These are phyloP conservation scores for Chlorokybus atmophyticus DNA, from an alignment of 139 green algal species.

Conservation along the genomic window DNA sequence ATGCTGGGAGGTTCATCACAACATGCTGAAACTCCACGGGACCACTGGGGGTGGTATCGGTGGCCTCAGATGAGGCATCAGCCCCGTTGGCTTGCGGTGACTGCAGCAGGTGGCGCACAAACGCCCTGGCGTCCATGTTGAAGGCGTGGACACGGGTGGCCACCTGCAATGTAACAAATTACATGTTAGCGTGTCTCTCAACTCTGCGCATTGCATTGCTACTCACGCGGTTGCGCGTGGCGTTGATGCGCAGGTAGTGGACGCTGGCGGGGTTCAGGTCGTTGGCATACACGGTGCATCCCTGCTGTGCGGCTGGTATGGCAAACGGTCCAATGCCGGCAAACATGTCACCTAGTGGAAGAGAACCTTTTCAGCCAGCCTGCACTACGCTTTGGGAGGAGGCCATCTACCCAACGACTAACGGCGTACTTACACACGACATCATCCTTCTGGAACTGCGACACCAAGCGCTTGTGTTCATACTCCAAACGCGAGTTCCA, in stretches of 20 bases:
- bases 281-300: conserved; percentile 86
- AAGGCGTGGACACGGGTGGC: conserved; percentile 35
- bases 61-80: not conserved
- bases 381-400: no score
- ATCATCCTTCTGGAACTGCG: conserved; percentile 21
- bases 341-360: conserved; percentile 31
- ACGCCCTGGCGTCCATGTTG: conserved; percentile 62
- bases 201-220: no score
- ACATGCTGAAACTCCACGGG: conserved; percentile 52
- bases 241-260: conserved; percentile 63
- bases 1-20: conserved; percentile 89
- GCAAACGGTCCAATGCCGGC: conserved; percentile 87
- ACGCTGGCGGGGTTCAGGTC: conserved; percentile 84
- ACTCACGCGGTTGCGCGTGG: conserved; percentile 27
- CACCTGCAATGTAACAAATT: no score
- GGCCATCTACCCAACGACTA: no score
- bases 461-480: conserved; percentile 75
- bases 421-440: conserved; percentile 48
- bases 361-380: no score
- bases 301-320: conserved; percentile 64
- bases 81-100: conserved; percentile 4
- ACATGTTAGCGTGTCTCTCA: no score
- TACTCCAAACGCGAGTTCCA: conserved; percentile 94
- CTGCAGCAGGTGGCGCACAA: conserved; percentile 46
- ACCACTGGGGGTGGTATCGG: not conserved